Base-by-base conservation (phyloP, 192 early-diverging fungal genomes). In the Ambispora gerdemannii region DNA sequence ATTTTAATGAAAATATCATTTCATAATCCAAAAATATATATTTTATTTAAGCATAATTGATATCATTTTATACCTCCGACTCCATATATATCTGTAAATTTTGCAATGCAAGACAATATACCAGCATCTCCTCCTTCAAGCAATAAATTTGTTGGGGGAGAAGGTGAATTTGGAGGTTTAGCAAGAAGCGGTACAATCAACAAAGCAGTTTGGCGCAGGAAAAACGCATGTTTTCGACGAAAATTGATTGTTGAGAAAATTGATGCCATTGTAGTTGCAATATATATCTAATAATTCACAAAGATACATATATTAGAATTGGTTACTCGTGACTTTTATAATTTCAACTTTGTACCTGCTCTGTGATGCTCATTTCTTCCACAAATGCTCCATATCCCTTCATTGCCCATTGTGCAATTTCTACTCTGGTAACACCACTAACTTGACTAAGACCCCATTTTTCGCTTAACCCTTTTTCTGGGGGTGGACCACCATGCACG, bases 61-160 rank as follows among this genome's bases (percentile, higher is more conserved):
- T n/a, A n/a, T n/a, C n/a, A n/a, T n/a, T n/a, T n/a, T n/a, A n/a
- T 70, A 79, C 80, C 78, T 34, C 86, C 87, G 33, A 92, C 76
- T 11, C 91, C 91, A 73, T 87, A 87, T 1, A 87, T 83, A 28
- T 88, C 85, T 67, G 88, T 87, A 11, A 92, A 83, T 32, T 77
- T 76, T n/a, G 83, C 84, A 67, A 93, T 74, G 66, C 84, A 85
- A 20, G 84, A 82, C 3, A 92, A 67, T 3, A 90, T 77, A 24
- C 88, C 89, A 30, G 72, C 80, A 58, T 86, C 81, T 22, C 62
- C 33, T 17, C 58, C 67, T 7, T 35, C 47, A 3, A 63, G n/a
- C 27, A 65, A 68, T 25, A 76, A 76, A 34, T 38, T 68, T 7
- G 70, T 59, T 50, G 76, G 77, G 0, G 67, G 43, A n/a, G n/a